phyloP scores from a whole-genome alignment of 495 filamentous ascomycete genomes.

The Penicillium mononematosum region DNA sequence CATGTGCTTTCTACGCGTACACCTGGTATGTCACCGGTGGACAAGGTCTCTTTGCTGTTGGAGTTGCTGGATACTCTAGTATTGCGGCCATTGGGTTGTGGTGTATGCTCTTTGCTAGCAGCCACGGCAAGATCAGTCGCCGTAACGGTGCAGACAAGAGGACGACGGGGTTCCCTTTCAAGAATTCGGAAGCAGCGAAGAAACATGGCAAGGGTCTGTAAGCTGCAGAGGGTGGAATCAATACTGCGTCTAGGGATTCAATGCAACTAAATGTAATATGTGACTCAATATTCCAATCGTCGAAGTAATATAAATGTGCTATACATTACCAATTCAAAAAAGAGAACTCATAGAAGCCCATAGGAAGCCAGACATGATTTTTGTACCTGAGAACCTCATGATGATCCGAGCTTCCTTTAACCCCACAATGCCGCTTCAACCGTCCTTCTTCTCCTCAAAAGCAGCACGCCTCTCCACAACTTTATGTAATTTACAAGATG shows the following conservation, averaged over 20 bases:
- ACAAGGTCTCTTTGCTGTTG: slow-evolving; percentile 55
- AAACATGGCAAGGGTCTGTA: slow-evolving; percentile 45
- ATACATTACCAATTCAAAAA: not conserved
- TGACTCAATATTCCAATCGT: not conserved
- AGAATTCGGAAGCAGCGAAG: slow-evolving; percentile 55
- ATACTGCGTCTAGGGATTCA: not conserved
- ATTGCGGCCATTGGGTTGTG: slow-evolving; percentile 66
- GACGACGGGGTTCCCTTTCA: slow-evolving; percentile 75
- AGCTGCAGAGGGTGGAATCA: not conserved
- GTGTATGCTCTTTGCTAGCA: slow-evolving; percentile 72
- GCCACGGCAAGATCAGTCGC: slow-evolving; percentile 59
- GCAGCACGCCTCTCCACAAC: slow-evolving; percentile 18
- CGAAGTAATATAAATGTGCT: not conserved
- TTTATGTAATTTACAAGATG: slow-evolving; percentile 14
- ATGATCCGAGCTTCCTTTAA: slow-evolving; percentile 15
- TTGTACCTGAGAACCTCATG: not conserved
- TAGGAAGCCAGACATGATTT: no score
- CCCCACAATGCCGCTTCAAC: slow-evolving; percentile 33
- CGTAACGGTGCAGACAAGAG: slow-evolving; percentile 77
- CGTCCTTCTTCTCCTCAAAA: slow-evolving; percentile 22
- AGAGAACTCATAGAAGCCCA: not conserved
- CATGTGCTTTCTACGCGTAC: slow-evolving; percentile 67
- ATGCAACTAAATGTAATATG: not conserved
- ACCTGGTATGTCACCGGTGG: slow-evolving; percentile 55
- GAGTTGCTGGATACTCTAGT: slow-evolving; percentile 46